These are phyloP conservation scores for Sugiyamaella floridensis DNA, from an alignment of 805 yeast species.

Conservation along the genomic window DNA sequence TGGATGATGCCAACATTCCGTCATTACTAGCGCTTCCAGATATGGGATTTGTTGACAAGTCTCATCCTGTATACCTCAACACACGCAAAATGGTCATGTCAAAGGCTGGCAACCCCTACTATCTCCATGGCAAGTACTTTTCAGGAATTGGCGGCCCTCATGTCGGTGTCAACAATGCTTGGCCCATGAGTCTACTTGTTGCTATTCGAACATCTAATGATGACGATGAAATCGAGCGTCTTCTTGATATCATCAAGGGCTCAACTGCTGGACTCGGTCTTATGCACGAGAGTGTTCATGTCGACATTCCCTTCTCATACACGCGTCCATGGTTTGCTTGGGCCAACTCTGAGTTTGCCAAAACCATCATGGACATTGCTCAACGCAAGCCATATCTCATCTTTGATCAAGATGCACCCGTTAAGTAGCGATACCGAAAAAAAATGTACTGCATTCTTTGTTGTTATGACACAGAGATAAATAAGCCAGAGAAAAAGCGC, in stretches of 20 bases:
- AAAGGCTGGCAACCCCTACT: conserved; percentile 72
- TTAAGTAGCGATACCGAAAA: neutral
- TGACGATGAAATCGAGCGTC: conserved; percentile 55
- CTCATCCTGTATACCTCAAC: conserved; percentile 61
- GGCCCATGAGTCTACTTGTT: conserved; percentile 85
- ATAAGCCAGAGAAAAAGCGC: neutral
- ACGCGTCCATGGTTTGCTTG: conserved; percentile 92
- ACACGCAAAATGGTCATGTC: conserved; percentile 71
- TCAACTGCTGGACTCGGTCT: conserved; percentile 72
- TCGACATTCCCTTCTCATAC: conserved; percentile 42
- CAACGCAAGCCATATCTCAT: conserved; percentile 65
- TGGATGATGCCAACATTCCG: conserved; percentile 92
- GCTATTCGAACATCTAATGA: conserved; percentile 68
- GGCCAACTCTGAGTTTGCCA: conserved; percentile 89
- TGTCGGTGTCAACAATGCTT: conserved; percentile 69
- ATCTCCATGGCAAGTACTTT: conserved; percentile 51
- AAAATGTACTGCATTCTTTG: neutral
- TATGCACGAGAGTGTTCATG: conserved; percentile 77
- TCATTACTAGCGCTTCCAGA: conserved; percentile 76
- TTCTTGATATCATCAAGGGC: conserved; percentile 45
- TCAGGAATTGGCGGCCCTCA: conserved; percentile 90
- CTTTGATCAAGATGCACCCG: conserved; percentile 29
- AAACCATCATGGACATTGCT: conserved; percentile 73
- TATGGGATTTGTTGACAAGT: conserved; percentile 49
- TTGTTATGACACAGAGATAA: neutral